Evolutionary conservation across 257 asterid species (phyloP).

Genomic region (Rehmannia glutinosa): DNA sequence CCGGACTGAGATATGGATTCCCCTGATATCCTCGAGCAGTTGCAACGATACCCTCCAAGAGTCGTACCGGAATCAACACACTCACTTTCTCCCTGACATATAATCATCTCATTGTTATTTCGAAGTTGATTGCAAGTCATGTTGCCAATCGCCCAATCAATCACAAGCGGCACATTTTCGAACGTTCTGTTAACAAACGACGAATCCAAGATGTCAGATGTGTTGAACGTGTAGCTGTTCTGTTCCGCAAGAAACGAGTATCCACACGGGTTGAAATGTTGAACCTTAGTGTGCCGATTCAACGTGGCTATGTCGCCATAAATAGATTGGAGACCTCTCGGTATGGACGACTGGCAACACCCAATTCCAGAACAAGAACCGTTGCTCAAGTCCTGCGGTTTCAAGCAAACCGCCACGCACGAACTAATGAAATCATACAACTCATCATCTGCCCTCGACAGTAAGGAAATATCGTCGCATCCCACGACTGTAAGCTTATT

Average conservation of each 20-base stretch:
- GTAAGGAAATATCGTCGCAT: constrained; percentile 18
- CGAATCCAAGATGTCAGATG: constrained; percentile 18
- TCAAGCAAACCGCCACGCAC: constrained; percentile 30
- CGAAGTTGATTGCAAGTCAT: constrained; percentile 5
- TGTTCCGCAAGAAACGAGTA: constrained; percentile 29
- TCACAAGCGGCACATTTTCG: constrained; percentile 17
- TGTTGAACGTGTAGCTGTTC: constrained; percentile 16
- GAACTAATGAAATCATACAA: constrained; percentile 12
- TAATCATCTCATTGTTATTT: neutral
- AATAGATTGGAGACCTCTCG: constrained; percentile 23
- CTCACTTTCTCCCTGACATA: constrained; percentile 21
- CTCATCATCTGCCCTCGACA: neutral
- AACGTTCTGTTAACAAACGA: neutral
- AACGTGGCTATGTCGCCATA: neutral
- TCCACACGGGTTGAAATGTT: constrained; percentile 29
- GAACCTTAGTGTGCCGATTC: neutral
- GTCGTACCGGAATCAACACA: constrained; percentile 27
- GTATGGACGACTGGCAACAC: constrained; percentile 39
- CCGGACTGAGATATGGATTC: constrained; percentile 35
- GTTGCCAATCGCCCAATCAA: constrained; percentile 33
- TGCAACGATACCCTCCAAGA: constrained; percentile 35
- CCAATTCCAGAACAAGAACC: constrained; percentile 40
- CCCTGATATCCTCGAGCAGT: constrained; percentile 35
- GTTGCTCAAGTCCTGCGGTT: constrained; percentile 19
- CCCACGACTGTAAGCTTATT: constrained; percentile 33